These are phyloP conservation scores for Schizochytrium sp. DNA, from an alignment of 108 stramenopile species.

Conservation along the genomic window DNA sequence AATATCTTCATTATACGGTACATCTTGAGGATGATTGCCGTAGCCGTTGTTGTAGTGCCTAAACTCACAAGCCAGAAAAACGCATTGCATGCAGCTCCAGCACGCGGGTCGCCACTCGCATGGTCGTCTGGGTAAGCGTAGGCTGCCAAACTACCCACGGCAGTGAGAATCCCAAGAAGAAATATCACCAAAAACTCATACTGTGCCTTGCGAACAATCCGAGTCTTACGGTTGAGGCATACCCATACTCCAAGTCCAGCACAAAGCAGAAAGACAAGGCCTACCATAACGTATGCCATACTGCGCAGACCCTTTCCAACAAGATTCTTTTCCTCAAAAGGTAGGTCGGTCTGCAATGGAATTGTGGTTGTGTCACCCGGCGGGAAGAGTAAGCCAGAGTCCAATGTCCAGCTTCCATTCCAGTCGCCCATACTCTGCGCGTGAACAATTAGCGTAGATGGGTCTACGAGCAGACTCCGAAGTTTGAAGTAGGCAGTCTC, in stretches of 20 bases:
- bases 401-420: neutral
- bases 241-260: slow-evolving; percentile 2
- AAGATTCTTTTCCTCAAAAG: neutral
- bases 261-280: neutral
- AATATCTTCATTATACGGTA: slow-evolving; percentile 49
- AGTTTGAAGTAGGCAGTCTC: slow-evolving; percentile 49
- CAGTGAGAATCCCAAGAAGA: neutral
- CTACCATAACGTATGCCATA: neutral
- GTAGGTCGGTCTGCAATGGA: slow-evolving; percentile 35
- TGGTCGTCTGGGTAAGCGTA: neutral
- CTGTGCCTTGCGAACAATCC: slow-evolving; percentile 35
- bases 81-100: neutral
- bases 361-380: neutral
- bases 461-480: slow-evolving; percentile 13
- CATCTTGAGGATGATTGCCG: slow-evolving; percentile 45
- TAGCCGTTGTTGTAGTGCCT: slow-evolving; percentile 2
- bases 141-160: slow-evolving; percentile 13
- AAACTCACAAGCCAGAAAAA: slow-evolving; percentile 50
- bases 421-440: neutral
- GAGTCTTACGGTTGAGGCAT: neutral
- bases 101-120: neutral
- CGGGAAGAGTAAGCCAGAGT: neutral
- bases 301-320: neutral
- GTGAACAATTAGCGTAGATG: neutral
- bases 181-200: slow-evolving; percentile 31